Evolutionary conservation across 306 rosid genomes (phyloP).

Genomic region (Spatholobus suberectus): DNA sequence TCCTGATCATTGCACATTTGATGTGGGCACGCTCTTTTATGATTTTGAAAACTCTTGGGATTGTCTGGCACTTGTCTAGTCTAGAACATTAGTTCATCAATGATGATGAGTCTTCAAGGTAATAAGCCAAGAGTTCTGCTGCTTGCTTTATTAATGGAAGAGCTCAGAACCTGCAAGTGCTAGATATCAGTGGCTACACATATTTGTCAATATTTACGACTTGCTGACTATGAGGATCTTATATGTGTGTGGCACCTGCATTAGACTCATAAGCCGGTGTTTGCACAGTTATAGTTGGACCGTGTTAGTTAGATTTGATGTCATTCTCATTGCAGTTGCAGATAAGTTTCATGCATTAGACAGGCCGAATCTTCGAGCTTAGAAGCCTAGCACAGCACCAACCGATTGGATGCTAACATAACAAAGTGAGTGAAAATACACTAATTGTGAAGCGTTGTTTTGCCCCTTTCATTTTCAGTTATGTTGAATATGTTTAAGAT

Average conservation of each 20-base stretch:
- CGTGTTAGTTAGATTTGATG: background rate
- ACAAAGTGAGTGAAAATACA: background rate
- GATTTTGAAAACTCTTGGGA: conserved; percentile 59
- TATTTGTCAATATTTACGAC: background rate
- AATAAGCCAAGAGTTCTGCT: background rate
- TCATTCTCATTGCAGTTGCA: background rate
- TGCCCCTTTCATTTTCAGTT: background rate
- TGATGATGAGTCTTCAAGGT: background rate
- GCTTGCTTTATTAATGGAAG: background rate
- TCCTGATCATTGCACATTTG: conserved; percentile 43
- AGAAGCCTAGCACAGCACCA: background rate
- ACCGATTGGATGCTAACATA: background rate
- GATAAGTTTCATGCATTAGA: background rate
- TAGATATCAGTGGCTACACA: background rate
- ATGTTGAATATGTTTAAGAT: background rate
- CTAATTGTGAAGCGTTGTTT: background rate
- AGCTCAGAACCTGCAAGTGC: background rate
- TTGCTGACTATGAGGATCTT: background rate
- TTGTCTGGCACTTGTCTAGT: conserved; percentile 40
- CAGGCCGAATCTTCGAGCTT: background rate
- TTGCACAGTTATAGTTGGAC: background rate
- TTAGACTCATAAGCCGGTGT: background rate
- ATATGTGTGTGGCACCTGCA: no score
- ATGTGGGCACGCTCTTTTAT: conserved; percentile 36
- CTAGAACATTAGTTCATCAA: background rate